phyloP scores from a whole-genome alignment of 768 basidiomycete genomes.

The Amanita phalloides region DNA sequence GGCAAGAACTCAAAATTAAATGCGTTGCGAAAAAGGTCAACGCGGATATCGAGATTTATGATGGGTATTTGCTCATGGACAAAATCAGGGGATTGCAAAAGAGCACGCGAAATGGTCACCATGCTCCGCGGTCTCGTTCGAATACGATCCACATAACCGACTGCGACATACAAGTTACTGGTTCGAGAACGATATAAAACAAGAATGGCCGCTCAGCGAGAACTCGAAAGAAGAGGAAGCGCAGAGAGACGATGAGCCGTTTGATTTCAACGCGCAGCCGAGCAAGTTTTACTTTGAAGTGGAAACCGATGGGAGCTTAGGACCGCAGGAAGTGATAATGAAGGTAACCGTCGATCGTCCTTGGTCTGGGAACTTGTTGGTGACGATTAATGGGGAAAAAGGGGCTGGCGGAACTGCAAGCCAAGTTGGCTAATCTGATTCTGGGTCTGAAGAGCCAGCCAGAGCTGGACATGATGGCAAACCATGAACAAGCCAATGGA shows the following conservation, averaged over 20 bases:
- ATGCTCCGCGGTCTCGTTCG: constrained; percentile 88
- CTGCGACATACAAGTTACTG: constrained; percentile 93
- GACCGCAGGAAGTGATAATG: constrained; percentile 82
- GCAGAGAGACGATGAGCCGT: constrained; percentile 69
- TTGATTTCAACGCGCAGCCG: constrained; percentile 84
- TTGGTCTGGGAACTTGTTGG: not conserved
- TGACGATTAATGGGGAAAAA: constrained; percentile 15
- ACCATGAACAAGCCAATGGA: constrained; percentile 26
- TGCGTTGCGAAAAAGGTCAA: constrained; percentile 93
- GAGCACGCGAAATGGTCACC: constrained; percentile 99
- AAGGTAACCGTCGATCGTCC: constrained; percentile 35
- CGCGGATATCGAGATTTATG: not conserved
- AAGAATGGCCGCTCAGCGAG: constrained; percentile 86
- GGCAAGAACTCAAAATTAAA: constrained; percentile 77
- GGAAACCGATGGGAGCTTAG: constrained; percentile 86
- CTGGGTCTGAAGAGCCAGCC: constrained; percentile 59
- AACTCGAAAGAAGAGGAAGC: constrained; percentile 82
- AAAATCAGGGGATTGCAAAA: constrained; percentile 82
- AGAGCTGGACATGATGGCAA: constrained; percentile 42
- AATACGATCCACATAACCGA: constrained; percentile 98
- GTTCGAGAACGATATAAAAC: constrained; percentile 73
- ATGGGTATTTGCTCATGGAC: not conserved
- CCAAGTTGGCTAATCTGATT: constrained; percentile 71
- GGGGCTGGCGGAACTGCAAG: constrained; percentile 72
- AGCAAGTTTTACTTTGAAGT: constrained; percentile 90